Evolutionary conservation across 2,329 filamentous ascomycete species (phyloP), one percentile per base, ranked within the genome.

Genomic region (Lithohypha guttulata): DNA sequence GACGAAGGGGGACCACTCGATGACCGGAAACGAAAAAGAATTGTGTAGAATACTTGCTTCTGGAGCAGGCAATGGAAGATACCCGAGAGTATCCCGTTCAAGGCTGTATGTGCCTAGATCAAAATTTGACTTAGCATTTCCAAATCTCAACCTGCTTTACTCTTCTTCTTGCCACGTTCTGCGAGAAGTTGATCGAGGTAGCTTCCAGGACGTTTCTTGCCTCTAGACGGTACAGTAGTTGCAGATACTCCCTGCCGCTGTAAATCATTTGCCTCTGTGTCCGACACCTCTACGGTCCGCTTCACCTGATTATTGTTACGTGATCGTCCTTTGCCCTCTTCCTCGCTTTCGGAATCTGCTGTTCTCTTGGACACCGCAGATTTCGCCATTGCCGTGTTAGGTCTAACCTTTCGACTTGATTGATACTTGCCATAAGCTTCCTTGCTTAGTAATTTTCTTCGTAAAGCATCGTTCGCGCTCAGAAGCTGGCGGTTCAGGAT

Each of bases 11-110:
- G 30, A 39, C 46, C 17, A 64, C 59, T 60, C 34, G 74, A 77
- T 14, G 75, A 79, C 42, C 64, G 77, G 44, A 79, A 79, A 61
- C 65, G 75, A 48, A 78, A 78, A 60, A 60, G 71, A 51, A 43
- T 73, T 45, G 58, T 64, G 53, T 73, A 56, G 62, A n/a, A n/a
- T n/a, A n/a, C n/a, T n/a, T n/a, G n/a, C n/a, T n/a, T n/a, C n/a
- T n/a, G n/a, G n/a, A n/a, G n/a, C n/a, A n/a, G n/a, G n/a, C n/a
- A n/a, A n/a, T n/a, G n/a, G n/a, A n/a, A n/a, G n/a, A n/a, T n/a
- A n/a, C n/a, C n/a, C n/a, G n/a, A n/a, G n/a, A n/a, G n/a, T n/a
- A n/a, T n/a, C n/a, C n/a, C n/a, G n/a, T n/a, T n/a, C n/a, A n/a
- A n/a, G n/a, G n/a, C n/a, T n/a, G n/a, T n/a, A n/a, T n/a, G n/a